phyloP scores from a whole-genome alignment of 176 grass and related monocot genomes.

The Hordeum marinum region DNA sequence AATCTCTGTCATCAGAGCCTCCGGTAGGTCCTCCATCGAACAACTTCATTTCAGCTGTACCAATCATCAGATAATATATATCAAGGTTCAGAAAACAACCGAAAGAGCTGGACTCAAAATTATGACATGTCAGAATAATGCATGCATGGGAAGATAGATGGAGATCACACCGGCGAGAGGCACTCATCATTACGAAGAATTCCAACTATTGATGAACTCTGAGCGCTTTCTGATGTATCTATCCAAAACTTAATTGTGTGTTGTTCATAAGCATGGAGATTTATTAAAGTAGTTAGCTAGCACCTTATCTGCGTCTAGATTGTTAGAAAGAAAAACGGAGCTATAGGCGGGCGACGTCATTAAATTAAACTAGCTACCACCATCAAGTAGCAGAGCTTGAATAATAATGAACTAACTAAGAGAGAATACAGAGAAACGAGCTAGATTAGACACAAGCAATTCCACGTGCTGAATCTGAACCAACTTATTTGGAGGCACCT shows the following conservation, averaged over 20 bases:
- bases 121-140: neutral
- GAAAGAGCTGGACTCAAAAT: neutral
- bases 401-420: too few relatives aligned
- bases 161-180: neutral
- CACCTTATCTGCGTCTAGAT: too few relatives aligned
- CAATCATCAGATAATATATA: neutral
- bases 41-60: neutral
- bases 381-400: too few relatives aligned
- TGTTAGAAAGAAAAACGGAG: too few relatives aligned
- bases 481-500: neutral
- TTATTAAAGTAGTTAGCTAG: too few relatives aligned
- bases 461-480: neutral
- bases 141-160: neutral
- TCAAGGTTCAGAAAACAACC: neutral
- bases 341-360: too few relatives aligned
- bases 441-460: neutral
- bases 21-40: slow-evolving; percentile 47
- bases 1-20: slow-evolving; percentile 38
- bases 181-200: neutral
- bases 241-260: neutral
- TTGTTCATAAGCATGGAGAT: neutral
- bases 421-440: neutral
- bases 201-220: neutral
- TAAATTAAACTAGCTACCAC: neutral
- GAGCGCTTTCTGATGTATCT: neutral